Conservation (phyloP, 805 yeast genomes). For the Teunomyces tritomae region DNA sequence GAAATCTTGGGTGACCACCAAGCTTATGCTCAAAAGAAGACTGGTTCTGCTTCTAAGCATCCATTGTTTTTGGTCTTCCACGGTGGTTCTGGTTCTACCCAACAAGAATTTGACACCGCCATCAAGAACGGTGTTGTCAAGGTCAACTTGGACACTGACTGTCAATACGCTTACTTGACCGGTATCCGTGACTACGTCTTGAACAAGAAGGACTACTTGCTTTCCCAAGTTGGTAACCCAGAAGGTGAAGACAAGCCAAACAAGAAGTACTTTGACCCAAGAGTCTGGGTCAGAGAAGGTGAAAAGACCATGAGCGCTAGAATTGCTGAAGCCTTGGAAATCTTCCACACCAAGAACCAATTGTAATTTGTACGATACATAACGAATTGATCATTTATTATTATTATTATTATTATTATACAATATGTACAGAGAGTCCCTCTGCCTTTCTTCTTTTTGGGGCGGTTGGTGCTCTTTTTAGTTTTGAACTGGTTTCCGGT, state of each 20-base stretch:
- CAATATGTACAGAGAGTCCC: background rate
- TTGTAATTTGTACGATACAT: slow-evolving; percentile 32
- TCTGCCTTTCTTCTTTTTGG: too few species aligned
- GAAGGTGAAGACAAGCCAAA: slow-evolving; percentile 98
- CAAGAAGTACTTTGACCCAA: slow-evolving; percentile 99
- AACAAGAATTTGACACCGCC: slow-evolving; percentile 86
- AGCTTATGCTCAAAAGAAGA: slow-evolving; percentile 72
- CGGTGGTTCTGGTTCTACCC: slow-evolving; percentile 99
- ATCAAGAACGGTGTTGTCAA: slow-evolving; percentile 94
- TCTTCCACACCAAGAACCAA: slow-evolving; percentile 79
- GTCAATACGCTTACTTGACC: slow-evolving; percentile 94
- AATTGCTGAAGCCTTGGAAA: slow-evolving; percentile 75
- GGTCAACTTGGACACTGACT: slow-evolving; percentile 98
- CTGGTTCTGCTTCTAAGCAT: slow-evolving; percentile 48
- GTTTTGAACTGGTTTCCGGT: background rate
- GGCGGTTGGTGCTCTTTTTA: background rate
- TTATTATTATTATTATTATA: slow-evolving; percentile 2
- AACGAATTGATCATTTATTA: slow-evolving; percentile 2
- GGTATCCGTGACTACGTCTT: slow-evolving; percentile 98
- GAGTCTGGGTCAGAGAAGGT: slow-evolving; percentile 99
- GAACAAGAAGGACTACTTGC: slow-evolving; percentile 91
- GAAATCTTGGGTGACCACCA: slow-evolving; percentile 95
- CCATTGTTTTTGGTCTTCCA: slow-evolving; percentile 98
- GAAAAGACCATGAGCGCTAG: slow-evolving; percentile 95
- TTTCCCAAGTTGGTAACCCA: slow-evolving; percentile 95